Percentiles rank a stretch among this genome's conserved stretches.
Conservation (phyloP, 176 grass and related monocot species). For the Oryza australiensis region DNA sequence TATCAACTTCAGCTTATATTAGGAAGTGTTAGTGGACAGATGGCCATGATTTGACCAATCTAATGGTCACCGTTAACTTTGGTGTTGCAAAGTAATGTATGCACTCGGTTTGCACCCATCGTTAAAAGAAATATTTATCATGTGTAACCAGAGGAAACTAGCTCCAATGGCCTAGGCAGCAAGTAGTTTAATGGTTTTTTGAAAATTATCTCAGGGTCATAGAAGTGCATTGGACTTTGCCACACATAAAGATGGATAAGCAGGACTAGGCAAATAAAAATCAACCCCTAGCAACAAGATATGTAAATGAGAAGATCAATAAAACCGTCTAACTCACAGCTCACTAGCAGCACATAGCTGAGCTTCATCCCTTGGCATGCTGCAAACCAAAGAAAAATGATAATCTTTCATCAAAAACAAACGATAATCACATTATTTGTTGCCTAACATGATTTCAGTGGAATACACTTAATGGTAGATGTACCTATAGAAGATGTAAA, state of each 20-base stretch:
- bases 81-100: not conserved
- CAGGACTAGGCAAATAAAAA: not conserved
- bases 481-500: conserved; percentile 99
- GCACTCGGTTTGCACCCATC: not conserved
- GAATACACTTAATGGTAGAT: not conserved
- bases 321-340: conserved; percentile 62
- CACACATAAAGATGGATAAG: conserved; percentile 19
- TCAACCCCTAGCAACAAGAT: not conserved
- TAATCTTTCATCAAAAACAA: too few species aligned
- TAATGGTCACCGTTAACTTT: not conserved
- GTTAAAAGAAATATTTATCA: not conserved
- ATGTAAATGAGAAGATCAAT: conserved; percentile 27
- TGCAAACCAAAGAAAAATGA: conserved; percentile 45
- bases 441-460: not conserved
- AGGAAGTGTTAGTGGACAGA: too few species aligned
- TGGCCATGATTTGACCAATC: too few species aligned
- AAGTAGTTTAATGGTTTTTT: conserved; percentile 15
- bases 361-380: conserved; percentile 96
- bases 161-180: not conserved
- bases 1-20: too few species aligned
- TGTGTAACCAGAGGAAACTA: not conserved
- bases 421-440: conserved; percentile 4
- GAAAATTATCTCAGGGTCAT: not conserved
- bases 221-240: conserved; percentile 9
- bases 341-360: conserved; percentile 83